Evolutionary conservation across 441 rosid species (phyloP).

Genomic region (Melastoma candidum): DNA sequence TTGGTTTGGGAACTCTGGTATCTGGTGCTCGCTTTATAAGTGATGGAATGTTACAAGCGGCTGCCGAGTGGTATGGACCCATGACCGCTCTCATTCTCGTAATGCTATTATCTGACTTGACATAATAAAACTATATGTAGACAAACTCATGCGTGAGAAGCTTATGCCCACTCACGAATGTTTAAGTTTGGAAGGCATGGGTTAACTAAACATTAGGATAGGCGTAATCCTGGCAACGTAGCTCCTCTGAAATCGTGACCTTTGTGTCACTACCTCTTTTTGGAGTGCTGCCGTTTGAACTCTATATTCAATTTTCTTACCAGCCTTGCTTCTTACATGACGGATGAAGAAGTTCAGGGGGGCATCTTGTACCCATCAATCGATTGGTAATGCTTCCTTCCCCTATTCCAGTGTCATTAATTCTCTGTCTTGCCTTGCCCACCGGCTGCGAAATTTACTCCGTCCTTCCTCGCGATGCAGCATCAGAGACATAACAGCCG

Average conservation of each 20-base stretch:
- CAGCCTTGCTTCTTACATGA: slow-evolving; percentile 98
- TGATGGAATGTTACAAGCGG: slow-evolving; percentile 89
- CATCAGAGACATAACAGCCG: slow-evolving; percentile 34
- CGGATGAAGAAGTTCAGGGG: slow-evolving; percentile 60
- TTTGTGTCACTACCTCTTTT: too few species aligned
- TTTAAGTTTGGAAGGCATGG: neutral
- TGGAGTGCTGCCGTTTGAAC: too few species aligned
- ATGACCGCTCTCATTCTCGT: neutral
- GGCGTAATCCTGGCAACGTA: neutral
- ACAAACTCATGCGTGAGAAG: slow-evolving; percentile 2
- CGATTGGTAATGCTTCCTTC: slow-evolving; percentile 36
- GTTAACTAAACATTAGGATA: neutral
- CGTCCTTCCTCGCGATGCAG: neutral
- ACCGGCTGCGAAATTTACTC: too few species aligned
- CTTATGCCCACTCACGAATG: neutral
- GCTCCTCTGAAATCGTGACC: neutral
- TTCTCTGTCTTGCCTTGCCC: neutral
- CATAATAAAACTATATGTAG: neutral
- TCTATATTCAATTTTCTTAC: slow-evolving; percentile 6
- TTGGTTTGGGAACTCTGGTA: slow-evolving; percentile 82
- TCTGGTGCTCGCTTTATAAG: slow-evolving; percentile 73
- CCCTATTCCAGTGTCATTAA: neutral
- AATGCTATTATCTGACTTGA: neutral
- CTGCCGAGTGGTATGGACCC: slow-evolving; percentile 71
- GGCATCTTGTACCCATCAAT: slow-evolving; percentile 88